These are phyloP conservation scores for Lactuca sativa DNA, from an alignment of 129 eudicot species.

Conservation along the genomic window DNA sequence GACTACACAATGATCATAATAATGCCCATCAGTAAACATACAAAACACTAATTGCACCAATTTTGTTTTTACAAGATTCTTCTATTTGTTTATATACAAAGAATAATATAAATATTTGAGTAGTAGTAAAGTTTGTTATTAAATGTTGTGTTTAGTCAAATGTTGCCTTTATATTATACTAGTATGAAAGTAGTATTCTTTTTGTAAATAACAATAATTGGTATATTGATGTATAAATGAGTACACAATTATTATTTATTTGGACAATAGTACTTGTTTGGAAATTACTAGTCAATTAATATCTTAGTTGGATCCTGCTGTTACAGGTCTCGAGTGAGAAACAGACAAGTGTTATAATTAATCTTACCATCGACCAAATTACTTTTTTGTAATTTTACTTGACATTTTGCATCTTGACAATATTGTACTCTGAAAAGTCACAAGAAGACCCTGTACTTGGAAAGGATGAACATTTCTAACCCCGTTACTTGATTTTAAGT, in stretches of 20 bases:
- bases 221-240: constrained; percentile 1
- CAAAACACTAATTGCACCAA: not conserved
- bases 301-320: not conserved
- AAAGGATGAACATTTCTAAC: not conserved
- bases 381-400: not conserved
- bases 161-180: not conserved
- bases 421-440: not conserved
- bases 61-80: constrained; percentile 1
- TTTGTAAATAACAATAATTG: not conserved
- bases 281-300: constrained; percentile 1
- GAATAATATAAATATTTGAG: not conserved
- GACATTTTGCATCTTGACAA: not conserved
- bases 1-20: not conserved
- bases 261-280: constrained; percentile 2
- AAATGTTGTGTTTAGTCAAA: not conserved
- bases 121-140: not conserved
- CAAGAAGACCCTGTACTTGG: not conserved
- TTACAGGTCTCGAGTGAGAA: not conserved
- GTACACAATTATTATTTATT: constrained; percentile 9
- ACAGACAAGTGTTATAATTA: not conserved
- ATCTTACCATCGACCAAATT: not conserved
- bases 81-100: not conserved
- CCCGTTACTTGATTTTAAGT: not conserved
- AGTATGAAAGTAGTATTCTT: not conserved
- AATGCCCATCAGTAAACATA: not conserved